A percentile compares a stretch with the other conserved stretches of the same genome.
Conservation (phyloP, 768 basidiomycete genomes). For the Boletales sp. region DNA sequence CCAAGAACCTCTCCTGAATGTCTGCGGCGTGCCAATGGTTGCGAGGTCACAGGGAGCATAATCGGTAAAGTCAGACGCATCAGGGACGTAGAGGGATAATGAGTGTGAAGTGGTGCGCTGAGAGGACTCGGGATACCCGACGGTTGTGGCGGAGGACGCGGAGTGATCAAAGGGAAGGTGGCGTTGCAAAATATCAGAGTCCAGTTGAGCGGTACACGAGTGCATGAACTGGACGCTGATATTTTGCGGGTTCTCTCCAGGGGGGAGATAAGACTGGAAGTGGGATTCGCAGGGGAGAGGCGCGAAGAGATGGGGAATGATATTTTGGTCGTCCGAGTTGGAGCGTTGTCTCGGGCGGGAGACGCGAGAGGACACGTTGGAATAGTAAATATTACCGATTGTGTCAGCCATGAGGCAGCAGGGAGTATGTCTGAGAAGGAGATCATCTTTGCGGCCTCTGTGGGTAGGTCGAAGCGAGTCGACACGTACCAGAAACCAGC, state of each 20-base stretch:
- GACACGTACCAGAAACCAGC: constrained; percentile 20
- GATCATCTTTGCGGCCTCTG: constrained; percentile 22
- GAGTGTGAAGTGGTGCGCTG: constrained; percentile 28
- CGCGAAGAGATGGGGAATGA: constrained; percentile 16
- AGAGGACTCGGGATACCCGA: constrained; percentile 28
- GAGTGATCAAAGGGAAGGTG: constrained; percentile 9
- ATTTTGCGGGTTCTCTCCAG: constrained; percentile 18
- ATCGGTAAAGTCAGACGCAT: constrained; percentile 8
- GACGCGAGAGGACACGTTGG: constrained; percentile 9
- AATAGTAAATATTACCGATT: constrained; percentile 11
- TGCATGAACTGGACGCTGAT: constrained; percentile 31
- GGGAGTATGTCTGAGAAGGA: constrained; percentile 7
- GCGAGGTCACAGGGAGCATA: constrained; percentile 11
- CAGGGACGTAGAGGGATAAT: constrained; percentile 13
- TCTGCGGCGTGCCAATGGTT: constrained; percentile 8
- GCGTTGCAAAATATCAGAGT: constrained; percentile 24
- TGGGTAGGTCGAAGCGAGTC: constrained; percentile 3
- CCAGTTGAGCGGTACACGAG: constrained; percentile 22
- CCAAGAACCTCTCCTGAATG: constrained; percentile 24
- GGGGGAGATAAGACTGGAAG: constrained; percentile 14
- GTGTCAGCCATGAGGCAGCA: constrained; percentile 20
- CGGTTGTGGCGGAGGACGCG: background rate
- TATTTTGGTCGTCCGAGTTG: constrained; percentile 12
- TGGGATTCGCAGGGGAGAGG: constrained; percentile 10
- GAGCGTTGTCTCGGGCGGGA: constrained; percentile 11